phyloP scores from a whole-genome alignment of 2,329 filamentous ascomycete genomes.

The Diplodia sapinea region DNA sequence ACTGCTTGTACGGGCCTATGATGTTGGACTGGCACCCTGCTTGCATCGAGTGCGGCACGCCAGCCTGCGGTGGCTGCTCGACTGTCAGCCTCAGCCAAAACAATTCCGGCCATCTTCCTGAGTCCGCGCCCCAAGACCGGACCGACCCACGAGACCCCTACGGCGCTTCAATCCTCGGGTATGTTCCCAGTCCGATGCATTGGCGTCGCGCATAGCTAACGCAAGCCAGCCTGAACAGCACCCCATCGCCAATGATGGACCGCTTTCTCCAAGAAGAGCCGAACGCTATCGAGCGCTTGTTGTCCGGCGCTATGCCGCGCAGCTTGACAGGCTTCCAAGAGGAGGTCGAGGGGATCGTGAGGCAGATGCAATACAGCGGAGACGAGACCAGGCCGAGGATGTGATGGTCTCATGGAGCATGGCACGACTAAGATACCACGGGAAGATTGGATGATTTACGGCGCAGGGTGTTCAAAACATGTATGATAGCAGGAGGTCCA shows the following conservation, averaged over 20 bases:
- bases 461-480: neutral
- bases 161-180: conserved; percentile 1
- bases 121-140: neutral
- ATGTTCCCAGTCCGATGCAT: neutral
- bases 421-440: neutral
- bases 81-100: neutral
- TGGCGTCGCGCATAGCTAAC: neutral
- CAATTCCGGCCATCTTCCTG: neutral
- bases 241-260: neutral
- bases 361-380: neutral
- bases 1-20: conserved; percentile 12
- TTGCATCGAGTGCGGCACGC: conserved; percentile 12
- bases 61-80: neutral
- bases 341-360: neutral
- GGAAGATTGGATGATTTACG: neutral
- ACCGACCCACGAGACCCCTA: neutral
- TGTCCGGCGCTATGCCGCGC: neutral
- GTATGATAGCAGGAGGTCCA: neutral
- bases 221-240: neutral
- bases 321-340: neutral
- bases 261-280: conserved; percentile 15
- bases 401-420: neutral
- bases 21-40: neutral
- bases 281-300: neutral
- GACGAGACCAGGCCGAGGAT: neutral